These are phyloP conservation scores for Puccinia triticina DNA, from an alignment of 1,284 basidiomycete genomes.

Conservation along the genomic window DNA sequence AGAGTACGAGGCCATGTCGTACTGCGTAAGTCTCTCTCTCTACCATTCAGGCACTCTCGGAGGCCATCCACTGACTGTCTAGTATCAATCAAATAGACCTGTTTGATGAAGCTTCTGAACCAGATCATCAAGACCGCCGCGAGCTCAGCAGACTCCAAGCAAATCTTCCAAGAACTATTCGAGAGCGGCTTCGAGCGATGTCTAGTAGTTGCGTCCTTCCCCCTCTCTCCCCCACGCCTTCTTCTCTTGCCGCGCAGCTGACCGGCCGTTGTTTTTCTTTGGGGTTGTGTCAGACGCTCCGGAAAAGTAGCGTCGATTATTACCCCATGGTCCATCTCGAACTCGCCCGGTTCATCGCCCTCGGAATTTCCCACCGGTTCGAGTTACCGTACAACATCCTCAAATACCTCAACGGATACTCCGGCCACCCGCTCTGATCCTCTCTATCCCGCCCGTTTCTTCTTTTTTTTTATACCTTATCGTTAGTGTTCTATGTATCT, in stretches of 20 bases:
- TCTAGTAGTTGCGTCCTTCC: constrained; percentile 66
- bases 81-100: constrained; percentile 70
- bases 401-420: constrained; percentile 33
- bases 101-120: constrained; percentile 80
- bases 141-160: constrained; percentile 70
- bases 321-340: constrained; percentile 91
- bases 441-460: not conserved
- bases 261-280: too few relatives aligned
- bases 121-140: constrained; percentile 71
- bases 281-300: constrained; percentile 69
- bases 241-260: constrained; percentile 53
- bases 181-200: constrained; percentile 82
- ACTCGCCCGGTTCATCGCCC: constrained; percentile 71
- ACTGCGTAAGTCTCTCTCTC: constrained; percentile 70
- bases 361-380: constrained; percentile 16
- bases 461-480: constrained; percentile 4
- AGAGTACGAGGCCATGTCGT: constrained; percentile 94
- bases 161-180: constrained; percentile 81
- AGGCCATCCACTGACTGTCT: not conserved
- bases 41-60: not conserved
- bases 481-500: constrained; percentile 3
- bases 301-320: constrained; percentile 87
- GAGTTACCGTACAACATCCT: constrained; percentile 37
- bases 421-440: constrained; percentile 14
- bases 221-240: constrained; percentile 22